phyloP scores from a whole-genome alignment of 805 yeast genomes.

The Kazachstania psychrophila region DNA sequence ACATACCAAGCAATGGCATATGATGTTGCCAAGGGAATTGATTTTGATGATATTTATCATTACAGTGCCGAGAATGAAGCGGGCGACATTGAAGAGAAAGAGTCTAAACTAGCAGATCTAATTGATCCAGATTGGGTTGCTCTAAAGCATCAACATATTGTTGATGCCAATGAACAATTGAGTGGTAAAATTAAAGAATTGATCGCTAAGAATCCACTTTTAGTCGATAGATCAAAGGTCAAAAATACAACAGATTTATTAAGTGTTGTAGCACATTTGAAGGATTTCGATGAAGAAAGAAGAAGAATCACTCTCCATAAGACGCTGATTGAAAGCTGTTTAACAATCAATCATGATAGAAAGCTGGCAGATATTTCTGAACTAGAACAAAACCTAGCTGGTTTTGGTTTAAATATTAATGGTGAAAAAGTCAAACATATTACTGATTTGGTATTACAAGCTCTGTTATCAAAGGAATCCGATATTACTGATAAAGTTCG shows the following conservation, averaged over 20 bases:
- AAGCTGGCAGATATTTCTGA: conserved; percentile 67
- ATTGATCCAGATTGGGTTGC: conserved; percentile 62
- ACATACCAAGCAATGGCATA: conserved; percentile 87
- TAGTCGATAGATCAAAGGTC: conserved; percentile 59
- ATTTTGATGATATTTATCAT: conserved; percentile 37
- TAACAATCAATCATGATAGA: conserved; percentile 47
- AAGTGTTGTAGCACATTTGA: conserved; percentile 62
- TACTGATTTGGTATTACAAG: conserved; percentile 50
- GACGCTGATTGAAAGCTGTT: conserved; percentile 54
- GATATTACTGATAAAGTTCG: conserved; percentile 64
- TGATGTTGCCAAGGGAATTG: conserved; percentile 49
- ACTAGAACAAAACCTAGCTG: conserved; percentile 74
- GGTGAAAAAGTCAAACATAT: conserved; percentile 53
- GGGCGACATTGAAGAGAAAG: conserved; percentile 35
- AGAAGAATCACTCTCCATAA: conserved; percentile 51
- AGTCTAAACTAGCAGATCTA: conserved; percentile 44
- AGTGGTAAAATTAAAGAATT: conserved; percentile 52
- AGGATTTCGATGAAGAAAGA: conserved; percentile 60
- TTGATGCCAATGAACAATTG: conserved; percentile 60
- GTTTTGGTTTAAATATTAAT: conserved; percentile 60
- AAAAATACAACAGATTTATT: conserved; percentile 61
- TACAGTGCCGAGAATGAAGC: conserved; percentile 50
- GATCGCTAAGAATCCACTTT: conserved; percentile 61
- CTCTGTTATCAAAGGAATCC: conserved; percentile 42
- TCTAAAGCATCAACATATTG: conserved; percentile 64